Base-by-base conservation (phyloP, 305 asterid genomes). In the Fraxinus dipetala region DNA sequence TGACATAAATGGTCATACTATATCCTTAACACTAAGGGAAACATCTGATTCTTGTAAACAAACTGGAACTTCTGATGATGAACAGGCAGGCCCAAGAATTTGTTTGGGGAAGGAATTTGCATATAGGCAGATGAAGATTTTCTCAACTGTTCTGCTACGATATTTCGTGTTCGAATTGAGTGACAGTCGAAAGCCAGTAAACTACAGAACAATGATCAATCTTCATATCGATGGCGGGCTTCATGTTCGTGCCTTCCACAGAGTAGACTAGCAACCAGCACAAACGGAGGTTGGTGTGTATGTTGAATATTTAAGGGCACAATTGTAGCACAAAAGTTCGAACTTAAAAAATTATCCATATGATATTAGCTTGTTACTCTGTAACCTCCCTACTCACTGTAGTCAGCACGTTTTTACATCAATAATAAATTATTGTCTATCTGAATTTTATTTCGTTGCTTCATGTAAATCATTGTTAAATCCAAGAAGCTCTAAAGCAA, bases 71-170 rank as follows among this genome's bases (percentile, higher is more conserved):
- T 51, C 20, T 80, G 82, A n/a, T 43, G 35, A 22, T 72, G 74
- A 81, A 84, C 85, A 91, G 93, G 95, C 88, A 2, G 91, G 96
- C 3, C 96, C 92, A 0, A 69, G 92, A 78, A 88, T 92, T 24
- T 90, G 94, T 83, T 81, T 91, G 74, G 92, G 96, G 5, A 91
- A 88, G 89, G 96, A 91, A 72, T 90, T 91, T 78, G 94, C 94
- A 20, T 85, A 89, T 65, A 85, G 93, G 83, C 95, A 91, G 77
- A 92, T 92, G 97, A 92, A 92, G 87, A 90, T 92, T 74, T 86
- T 89, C 84, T 79, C 89, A 31, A 87, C 89, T 38, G 85, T 87
- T 85, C 81, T 89, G 24, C 26, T 91, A 78, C 54, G 85, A 30
- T 89, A 73, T 81, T 91, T 92, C 31, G 34, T 73, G 69, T 91